These are phyloP conservation scores for Tylopilus sp. DNA, from an alignment of 768 basidiomycete genomes.

Conservation along the genomic window DNA sequence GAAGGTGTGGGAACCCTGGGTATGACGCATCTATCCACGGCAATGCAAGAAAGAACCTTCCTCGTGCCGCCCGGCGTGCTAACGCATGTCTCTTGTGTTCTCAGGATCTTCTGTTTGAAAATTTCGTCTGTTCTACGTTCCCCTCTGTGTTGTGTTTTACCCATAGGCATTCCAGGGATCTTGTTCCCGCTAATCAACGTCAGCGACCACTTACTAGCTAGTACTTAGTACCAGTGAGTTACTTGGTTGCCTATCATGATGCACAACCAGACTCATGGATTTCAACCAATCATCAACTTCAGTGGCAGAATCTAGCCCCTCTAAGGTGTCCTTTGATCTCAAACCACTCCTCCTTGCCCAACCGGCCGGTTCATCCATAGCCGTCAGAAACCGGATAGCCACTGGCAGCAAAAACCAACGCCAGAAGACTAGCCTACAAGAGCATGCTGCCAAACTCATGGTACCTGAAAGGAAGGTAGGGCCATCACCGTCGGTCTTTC, in stretches of 20 bases:
- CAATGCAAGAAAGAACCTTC: too few species aligned
- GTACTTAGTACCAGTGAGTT: conserved; percentile 10
- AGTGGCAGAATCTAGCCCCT: conserved; percentile 11
- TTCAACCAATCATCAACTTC: conserved; percentile 4
- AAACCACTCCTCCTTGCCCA: conserved; percentile 4
- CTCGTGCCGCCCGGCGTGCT: too few species aligned
- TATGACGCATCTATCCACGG: too few species aligned
- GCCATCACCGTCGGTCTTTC: conserved; percentile 40
- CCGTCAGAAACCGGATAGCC: conserved; percentile 7
- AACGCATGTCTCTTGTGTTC: too few species aligned
- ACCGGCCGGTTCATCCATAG: conserved; percentile 8
- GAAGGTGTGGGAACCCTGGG: too few species aligned
- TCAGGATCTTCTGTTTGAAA: neutral
- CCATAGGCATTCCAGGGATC: neutral
- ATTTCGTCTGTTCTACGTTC: neutral
- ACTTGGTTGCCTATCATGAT: neutral
- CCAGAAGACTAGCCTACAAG: conserved; percentile 10
- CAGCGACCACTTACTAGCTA: neutral
- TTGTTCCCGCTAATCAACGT: neutral
- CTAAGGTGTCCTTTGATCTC: conserved; percentile 2
- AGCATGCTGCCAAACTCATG: conserved; percentile 31
- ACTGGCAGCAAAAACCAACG: conserved; percentile 6
- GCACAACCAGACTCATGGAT: conserved; percentile 12
- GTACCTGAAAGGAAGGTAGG: conserved; percentile 38
- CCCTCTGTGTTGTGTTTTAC: neutral